phyloP scores from a whole-genome alignment of 83 land plant species.

The Picea abies region DNA sequence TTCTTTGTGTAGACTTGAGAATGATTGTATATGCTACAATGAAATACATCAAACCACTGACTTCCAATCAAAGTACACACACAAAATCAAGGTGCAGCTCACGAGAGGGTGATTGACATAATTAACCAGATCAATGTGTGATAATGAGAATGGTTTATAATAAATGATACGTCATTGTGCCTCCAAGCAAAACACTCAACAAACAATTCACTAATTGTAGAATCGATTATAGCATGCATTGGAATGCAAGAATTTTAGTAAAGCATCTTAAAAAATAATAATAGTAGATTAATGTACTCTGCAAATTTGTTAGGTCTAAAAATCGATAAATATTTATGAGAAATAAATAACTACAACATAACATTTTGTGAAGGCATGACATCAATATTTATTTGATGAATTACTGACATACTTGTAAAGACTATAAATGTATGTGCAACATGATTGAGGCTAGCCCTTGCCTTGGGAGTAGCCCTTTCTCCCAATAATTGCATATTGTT shows the following conservation, averaged over 20 bases:
- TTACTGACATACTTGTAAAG: background rate
- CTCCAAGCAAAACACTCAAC: no score
- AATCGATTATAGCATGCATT: background rate
- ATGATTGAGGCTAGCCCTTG: background rate
- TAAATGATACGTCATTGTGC: no score
- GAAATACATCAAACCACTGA: slow-evolving; percentile 40
- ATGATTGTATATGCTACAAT: slow-evolving; percentile 49
- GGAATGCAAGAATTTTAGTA: background rate
- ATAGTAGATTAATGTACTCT: no score
- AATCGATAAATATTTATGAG: no score
- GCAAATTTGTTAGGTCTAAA: no score
- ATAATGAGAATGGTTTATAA: no score
- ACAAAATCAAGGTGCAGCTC: background rate
- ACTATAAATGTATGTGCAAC: background rate
- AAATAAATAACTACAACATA: no score
- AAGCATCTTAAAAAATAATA: background rate
- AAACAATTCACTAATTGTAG: background rate
- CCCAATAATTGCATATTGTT: no score
- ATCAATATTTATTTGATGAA: no score
- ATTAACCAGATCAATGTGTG: no score
- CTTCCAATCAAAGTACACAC: slow-evolving; percentile 1
- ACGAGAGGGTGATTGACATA: no score
- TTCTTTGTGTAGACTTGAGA: slow-evolving; percentile 30
- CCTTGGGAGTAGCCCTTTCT: background rate
- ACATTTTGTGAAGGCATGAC: no score